Evolutionary conservation across 2,329 filamentous ascomycete genomes (phyloP).

Genomic region (Epichloe festucae): DNA sequence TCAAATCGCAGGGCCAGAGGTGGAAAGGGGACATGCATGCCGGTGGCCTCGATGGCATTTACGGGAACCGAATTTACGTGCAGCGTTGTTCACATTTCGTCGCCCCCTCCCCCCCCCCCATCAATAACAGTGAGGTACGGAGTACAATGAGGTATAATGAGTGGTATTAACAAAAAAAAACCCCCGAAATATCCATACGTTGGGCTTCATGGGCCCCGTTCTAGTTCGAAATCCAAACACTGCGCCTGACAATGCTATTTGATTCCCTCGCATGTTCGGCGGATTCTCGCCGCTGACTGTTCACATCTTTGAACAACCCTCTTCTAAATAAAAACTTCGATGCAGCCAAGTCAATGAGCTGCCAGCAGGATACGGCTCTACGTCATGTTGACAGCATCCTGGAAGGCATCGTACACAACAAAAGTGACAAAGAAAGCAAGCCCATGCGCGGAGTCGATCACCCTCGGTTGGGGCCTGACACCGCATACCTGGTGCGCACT

Average conservation of each 20-base stretch:
- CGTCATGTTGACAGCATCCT: background rate
- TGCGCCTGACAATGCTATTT: conserved; percentile 3
- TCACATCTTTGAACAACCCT: background rate
- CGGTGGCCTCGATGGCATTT: too few relatives aligned
- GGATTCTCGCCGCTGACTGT: background rate
- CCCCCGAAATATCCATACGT: too few relatives aligned
- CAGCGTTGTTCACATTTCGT: too few relatives aligned
- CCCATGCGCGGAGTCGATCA: background rate
- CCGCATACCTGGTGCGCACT: background rate
- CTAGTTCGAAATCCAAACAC: background rate
- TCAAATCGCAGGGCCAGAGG: too few relatives aligned
- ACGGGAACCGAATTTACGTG: too few relatives aligned
- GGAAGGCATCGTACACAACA: background rate
- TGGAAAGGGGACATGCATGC: too few relatives aligned
- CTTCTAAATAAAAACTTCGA: background rate
- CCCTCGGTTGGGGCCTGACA: background rate
- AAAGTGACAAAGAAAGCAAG: background rate
- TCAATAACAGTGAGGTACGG: too few relatives aligned
- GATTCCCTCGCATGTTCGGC: background rate
- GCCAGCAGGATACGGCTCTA: background rate
- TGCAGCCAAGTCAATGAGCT: background rate
- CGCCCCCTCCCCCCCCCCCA: too few relatives aligned
- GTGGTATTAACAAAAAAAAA: too few relatives aligned
- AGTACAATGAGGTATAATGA: too few relatives aligned
- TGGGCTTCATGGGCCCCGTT: too few relatives aligned